Percentiles rank a stretch among this genome's conserved stretches.
Evolutionary conservation across 179 eudicot species (phyloP).

Genomic region (Sideroxylon spinosum): DNA sequence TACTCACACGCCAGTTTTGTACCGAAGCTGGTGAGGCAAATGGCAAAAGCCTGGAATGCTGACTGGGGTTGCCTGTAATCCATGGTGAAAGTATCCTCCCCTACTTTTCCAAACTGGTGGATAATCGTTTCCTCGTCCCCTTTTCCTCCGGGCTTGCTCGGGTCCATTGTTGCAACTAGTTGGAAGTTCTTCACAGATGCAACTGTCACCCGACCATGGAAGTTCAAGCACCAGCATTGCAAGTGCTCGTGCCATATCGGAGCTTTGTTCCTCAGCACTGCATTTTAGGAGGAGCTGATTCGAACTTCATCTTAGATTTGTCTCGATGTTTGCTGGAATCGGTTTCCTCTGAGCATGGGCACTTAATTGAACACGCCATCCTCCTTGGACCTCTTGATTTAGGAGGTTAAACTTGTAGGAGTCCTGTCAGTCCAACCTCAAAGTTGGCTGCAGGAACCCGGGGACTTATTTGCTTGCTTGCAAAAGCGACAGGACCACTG

Average conservation of each 20-base stretch:
- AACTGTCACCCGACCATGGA: conserved; percentile 92
- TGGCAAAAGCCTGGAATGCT: conserved; percentile 93
- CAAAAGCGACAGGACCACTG: conserved; percentile 58
- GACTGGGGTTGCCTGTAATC: conserved; percentile 92
- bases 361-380: conserved; percentile 65
- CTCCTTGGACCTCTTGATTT: conserved; percentile 97
- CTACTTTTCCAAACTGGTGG: conserved; percentile 93
- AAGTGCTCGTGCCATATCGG: conserved; percentile 95
- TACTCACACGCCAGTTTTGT: conserved; percentile 96
- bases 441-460: conserved; percentile 87
- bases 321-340: conserved; percentile 20
- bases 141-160: conserved; percentile 78
- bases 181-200: conserved; percentile 98
- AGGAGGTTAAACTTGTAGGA: conserved; percentile 87
- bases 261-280: conserved; percentile 73
- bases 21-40: conserved; percentile 93
- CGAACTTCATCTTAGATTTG: conserved; percentile 28
- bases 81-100: conserved; percentile 85
- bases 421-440: conserved; percentile 60
- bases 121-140: conserved; percentile 84
- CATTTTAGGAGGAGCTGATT: conserved; percentile 25
- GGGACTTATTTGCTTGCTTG: conserved; percentile 91
- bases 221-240: conserved; percentile 98
- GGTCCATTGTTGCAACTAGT: conserved; percentile 71
- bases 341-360: conserved; percentile 43